phyloP scores from a whole-genome alignment of 768 basidiomycete species.

The Kwoniella sp. region DNA sequence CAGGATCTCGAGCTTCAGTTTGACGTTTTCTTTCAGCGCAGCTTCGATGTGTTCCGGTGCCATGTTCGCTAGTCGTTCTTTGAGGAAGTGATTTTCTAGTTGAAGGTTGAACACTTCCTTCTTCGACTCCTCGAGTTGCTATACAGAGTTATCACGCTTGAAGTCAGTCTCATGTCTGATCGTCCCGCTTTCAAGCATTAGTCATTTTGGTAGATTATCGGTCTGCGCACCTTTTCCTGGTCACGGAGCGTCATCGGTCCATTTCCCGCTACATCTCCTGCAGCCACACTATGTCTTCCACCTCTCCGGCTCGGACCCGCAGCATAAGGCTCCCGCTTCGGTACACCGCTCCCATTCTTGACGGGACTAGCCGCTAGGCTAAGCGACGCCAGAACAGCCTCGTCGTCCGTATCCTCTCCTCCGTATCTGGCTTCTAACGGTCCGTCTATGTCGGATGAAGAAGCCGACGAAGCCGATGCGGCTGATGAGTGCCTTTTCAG shows the following conservation, averaged over 20 bases:
- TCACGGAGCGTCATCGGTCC: constrained; percentile 77
- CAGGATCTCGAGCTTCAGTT: constrained; percentile 88
- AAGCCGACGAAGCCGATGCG: constrained; percentile 22
- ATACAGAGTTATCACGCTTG: neutral
- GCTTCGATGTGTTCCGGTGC: constrained; percentile 91
- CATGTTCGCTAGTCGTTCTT: constrained; percentile 85
- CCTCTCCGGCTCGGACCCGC: constrained; percentile 37
- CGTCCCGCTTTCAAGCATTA: no score
- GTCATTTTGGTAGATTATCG: neutral
- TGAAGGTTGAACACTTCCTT: constrained; percentile 98
- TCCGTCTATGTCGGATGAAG: constrained; percentile 29
- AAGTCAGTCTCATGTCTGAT: neutral
- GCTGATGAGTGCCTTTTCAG: constrained; percentile 24
- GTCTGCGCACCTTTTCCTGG: constrained; percentile 81
- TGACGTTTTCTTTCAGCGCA: constrained; percentile 87
- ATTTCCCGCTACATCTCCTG: constrained; percentile 24
- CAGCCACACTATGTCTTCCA: constrained; percentile 51
- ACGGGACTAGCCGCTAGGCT: constrained; percentile 29
- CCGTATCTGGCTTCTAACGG: constrained; percentile 33
- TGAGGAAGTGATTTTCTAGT: constrained; percentile 90
- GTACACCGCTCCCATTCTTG: constrained; percentile 14
- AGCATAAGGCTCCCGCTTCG: constrained; percentile 19
- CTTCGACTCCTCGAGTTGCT: constrained; percentile 94
- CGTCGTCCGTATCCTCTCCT: constrained; percentile 35
- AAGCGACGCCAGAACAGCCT: constrained; percentile 28